Conservation (phyloP, 1,284 basidiomycete genomes). For the Gymnopus androsaceus region DNA sequence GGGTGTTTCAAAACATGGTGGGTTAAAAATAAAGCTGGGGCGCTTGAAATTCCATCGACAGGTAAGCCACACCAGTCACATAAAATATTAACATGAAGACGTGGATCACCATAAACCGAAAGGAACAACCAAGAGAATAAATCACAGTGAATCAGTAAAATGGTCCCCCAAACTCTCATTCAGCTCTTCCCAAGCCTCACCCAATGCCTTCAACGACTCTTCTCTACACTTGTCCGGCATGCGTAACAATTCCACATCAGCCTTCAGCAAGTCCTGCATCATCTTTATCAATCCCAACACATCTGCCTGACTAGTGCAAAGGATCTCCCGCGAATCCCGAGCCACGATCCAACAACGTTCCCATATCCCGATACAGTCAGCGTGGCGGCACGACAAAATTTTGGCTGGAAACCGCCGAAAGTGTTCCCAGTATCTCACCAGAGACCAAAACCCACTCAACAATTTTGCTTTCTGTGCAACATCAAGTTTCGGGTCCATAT, state of each 20-base stretch:
- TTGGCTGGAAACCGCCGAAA: slow-evolving; percentile 27
- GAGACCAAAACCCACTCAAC: slow-evolving; percentile 35
- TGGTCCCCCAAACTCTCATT: background rate
- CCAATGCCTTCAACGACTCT: background rate
- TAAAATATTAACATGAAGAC: too few relatives aligned
- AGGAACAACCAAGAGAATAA: too few relatives aligned
- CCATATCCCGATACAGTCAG: slow-evolving; percentile 31
- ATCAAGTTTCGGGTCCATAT: slow-evolving; percentile 34
- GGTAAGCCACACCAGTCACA: too few relatives aligned
- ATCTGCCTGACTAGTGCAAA: slow-evolving; percentile 31
- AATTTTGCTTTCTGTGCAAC: slow-evolving; percentile 36
- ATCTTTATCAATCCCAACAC: slow-evolving; percentile 30
- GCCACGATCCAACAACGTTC: slow-evolving; percentile 32
- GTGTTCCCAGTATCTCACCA: slow-evolving; percentile 36
- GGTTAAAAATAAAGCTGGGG: too few relatives aligned
- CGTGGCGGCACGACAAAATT: slow-evolving; percentile 27
- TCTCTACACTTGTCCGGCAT: background rate
- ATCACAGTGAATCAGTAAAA: background rate
- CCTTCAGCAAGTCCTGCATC: slow-evolving; percentile 31
- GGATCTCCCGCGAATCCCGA: slow-evolving; percentile 30
- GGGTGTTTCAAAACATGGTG: too few relatives aligned
- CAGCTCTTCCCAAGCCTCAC: background rate
- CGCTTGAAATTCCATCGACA: too few relatives aligned
- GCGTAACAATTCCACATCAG: slow-evolving; percentile 30
- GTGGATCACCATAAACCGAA: too few relatives aligned